A percentile compares a stretch with the other conserved stretches of the same genome.
Conservation (phyloP, 139 green algal genomes). For the Chlorella vulgaris region DNA sequence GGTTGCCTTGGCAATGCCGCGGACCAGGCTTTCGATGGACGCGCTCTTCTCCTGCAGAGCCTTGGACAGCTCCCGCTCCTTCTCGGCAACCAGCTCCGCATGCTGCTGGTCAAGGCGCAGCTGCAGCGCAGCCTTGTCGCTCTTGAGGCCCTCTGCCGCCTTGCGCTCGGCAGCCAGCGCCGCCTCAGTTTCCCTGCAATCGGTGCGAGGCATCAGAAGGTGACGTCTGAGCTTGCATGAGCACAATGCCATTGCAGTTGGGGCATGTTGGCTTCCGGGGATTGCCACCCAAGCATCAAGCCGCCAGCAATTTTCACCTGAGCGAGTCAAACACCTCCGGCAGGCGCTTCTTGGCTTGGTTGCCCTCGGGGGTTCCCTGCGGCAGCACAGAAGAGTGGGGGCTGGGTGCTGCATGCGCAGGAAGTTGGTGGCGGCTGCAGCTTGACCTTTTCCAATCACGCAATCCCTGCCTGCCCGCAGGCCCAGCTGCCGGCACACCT, state of each 20-base stretch:
- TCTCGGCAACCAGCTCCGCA: slow-evolving; percentile 15
- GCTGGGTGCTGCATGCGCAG: too few species aligned
- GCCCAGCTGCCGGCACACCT: not conserved
- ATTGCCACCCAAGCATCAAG: not conserved
- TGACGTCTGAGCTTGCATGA: not conserved
- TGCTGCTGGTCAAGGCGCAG: slow-evolving; percentile 19
- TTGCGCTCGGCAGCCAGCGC: slow-evolving; percentile 5
- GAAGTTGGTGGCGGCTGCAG: not conserved
- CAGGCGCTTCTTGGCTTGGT: slow-evolving; percentile 36
- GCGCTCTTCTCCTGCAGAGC: slow-evolving; percentile 29
- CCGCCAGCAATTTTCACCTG: slow-evolving; percentile 13
- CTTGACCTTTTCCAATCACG: not conserved
- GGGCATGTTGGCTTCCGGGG: too few species aligned
- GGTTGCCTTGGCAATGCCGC: slow-evolving; percentile 30
- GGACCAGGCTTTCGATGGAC: slow-evolving; percentile 33
- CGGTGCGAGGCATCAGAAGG: not conserved
- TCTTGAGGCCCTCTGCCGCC: not conserved
- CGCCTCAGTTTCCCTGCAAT: not conserved
- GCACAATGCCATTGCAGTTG: not conserved
- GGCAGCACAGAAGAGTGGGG: not conserved
- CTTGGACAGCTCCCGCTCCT: slow-evolving; percentile 9
- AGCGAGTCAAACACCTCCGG: slow-evolving; percentile 36
- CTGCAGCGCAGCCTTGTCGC: slow-evolving; percentile 22
- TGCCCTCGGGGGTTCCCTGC: slow-evolving; percentile 37
- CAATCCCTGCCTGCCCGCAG: not conserved